Evolutionary conservation across 2,329 filamentous ascomycete genomes (phyloP).

Genomic region (Aspergillus pseudoglaucus): DNA sequence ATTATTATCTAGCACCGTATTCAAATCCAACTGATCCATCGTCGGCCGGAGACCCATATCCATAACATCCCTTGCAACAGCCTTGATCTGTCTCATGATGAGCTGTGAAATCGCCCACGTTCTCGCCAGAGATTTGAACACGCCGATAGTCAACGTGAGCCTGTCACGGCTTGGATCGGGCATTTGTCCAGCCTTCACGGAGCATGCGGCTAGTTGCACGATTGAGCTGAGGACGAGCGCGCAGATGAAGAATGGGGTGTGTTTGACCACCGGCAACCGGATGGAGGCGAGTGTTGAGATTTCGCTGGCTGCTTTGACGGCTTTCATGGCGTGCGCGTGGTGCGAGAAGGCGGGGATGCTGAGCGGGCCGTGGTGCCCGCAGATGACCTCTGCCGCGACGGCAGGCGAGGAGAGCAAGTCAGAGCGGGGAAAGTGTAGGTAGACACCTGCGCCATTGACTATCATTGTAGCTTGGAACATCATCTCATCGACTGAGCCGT

Average conservation of each 20-base stretch:
- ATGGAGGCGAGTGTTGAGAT: constrained; percentile 67
- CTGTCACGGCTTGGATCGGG: constrained; percentile 57
- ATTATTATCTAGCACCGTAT: constrained; percentile 26
- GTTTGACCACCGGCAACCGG: constrained; percentile 54
- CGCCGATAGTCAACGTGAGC: constrained; percentile 71
- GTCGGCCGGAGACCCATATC: constrained; percentile 33
- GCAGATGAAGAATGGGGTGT: constrained; percentile 80
- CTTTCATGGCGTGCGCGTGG: constrained; percentile 65
- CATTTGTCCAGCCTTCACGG: constrained; percentile 50
- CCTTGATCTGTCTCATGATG: constrained; percentile 66
- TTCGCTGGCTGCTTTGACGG: constrained; percentile 69
- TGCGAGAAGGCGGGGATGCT: constrained; percentile 36
- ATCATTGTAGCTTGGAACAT: constrained; percentile 90
- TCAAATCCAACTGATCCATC: constrained; percentile 30
- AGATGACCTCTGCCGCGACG: constrained; percentile 44
- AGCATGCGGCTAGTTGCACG: constrained; percentile 76
- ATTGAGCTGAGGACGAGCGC: constrained; percentile 72
- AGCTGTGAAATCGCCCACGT: constrained; percentile 68
- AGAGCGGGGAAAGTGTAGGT: constrained; percentile 73
- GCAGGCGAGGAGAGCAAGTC: constrained; percentile 56
- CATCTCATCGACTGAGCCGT: constrained; percentile 75
- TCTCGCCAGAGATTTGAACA: constrained; percentile 60
- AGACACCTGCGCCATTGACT: constrained; percentile 55
- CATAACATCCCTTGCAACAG: constrained; percentile 70
- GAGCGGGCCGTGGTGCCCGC: constrained; percentile 33